Evolutionary conservation across 2,329 filamentous ascomycete species (phyloP), one percentile per base, ranked within the genome.

Genomic region (Teratosphaeria pseudoeucalypti): DNA sequence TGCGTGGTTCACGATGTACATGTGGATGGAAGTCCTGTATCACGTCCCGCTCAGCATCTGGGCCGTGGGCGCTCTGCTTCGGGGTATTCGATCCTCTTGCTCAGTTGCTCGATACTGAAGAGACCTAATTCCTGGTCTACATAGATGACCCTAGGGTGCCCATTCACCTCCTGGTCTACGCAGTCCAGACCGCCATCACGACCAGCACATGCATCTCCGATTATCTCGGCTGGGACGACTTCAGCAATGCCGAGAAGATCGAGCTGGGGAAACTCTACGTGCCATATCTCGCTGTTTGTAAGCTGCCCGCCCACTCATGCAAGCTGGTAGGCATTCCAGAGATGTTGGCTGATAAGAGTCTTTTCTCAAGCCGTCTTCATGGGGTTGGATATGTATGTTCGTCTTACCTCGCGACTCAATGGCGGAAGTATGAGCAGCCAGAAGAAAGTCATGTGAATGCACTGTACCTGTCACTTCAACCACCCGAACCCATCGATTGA

Each of bases 141-240:
- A 7, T 59, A 82, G 81, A 84, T 66, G 78, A 84, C 58, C 79
- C 83, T 0, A 76, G 81, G 55, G 64, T 85, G 4, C 83, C 85
- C 0, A 71, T 87, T 0, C 80, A 85, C 56, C 74, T 88, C 0
- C 77, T 88, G 1, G 72, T 83, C 2, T 87, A 82, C 65, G 80
- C 81, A 0, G 70, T 83, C 10, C 79, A 86, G 66, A 82, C 83
- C 0, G 81, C 79, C 39, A 63, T 87, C 58, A 86, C 85, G 1
- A 87, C 85, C 0, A 66, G 82, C 52, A 82, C 82, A 0, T 88
- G 85, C 66, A 77, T 88, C 54, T 77, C 79, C 1, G 85, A 88
- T 59, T 82, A 81, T 64, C 73, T 81, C 71, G 77, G 75, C 63
- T 88, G 85, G 82, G 68, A 71, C 2, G 75, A 75, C 54, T 75